Evolutionary conservation across 805 yeast species (phyloP).

Genomic region (Wickerhamiella cacticola): DNA sequence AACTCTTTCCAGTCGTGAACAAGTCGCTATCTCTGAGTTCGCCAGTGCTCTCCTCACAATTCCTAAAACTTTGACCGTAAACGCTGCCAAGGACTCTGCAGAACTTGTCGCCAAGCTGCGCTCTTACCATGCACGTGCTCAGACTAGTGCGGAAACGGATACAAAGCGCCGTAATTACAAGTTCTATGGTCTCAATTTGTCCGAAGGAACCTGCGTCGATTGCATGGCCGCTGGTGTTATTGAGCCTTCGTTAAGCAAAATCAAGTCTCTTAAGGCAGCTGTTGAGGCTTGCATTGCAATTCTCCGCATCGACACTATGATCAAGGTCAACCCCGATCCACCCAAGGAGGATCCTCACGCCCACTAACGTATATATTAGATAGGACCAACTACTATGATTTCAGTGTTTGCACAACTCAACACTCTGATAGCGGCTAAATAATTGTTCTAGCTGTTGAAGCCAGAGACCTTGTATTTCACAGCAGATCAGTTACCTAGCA

Average conservation of each 20-base stretch:
- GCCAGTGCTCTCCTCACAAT: conserved; percentile 79
- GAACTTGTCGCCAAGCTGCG: conserved; percentile 91
- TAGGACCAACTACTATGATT: too few species aligned
- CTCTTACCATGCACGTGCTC: conserved; percentile 92
- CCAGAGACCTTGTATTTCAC: too few species aligned
- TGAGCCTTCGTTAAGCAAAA: conserved; percentile 89
- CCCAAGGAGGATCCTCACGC: conserved; percentile 72
- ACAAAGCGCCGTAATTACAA: conserved; percentile 71
- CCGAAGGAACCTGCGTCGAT: conserved; percentile 84
- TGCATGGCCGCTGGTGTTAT: conserved; percentile 75
- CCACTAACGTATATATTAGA: conserved; percentile 6
- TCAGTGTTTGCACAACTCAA: too few species aligned
- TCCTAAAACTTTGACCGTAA: conserved; percentile 93
- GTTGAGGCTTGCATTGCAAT: conserved; percentile 97
- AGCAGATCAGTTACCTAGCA: too few species aligned
- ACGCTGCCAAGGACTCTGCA: conserved; percentile 94
- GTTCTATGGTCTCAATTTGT: conserved; percentile 84
- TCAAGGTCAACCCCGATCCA: conserved; percentile 91
- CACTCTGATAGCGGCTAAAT: too few species aligned
- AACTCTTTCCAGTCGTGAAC: conserved; percentile 94
- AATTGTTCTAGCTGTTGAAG: too few species aligned
- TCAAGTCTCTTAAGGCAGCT: conserved; percentile 87
- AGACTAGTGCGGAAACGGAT: conserved; percentile 74
- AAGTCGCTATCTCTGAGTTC: conserved; percentile 94
- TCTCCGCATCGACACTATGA: conserved; percentile 95